phyloP scores from a whole-genome alignment of 306 rosid genomes.

The Pyrus betulifolia region DNA sequence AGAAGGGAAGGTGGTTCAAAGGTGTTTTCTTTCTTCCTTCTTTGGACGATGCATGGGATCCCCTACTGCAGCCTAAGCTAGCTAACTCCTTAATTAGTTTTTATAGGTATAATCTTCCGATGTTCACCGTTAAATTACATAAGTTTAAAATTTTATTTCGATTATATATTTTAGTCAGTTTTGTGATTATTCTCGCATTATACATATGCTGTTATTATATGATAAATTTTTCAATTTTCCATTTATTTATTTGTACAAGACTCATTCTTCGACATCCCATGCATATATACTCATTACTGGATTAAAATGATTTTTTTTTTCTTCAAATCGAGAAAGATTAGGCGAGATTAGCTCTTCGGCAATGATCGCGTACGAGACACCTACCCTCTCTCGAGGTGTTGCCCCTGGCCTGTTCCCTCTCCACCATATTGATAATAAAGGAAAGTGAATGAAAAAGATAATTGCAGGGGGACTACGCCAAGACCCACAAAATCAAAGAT shows the following conservation, averaged over 20 bases:
- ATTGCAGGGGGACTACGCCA: no score
- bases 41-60: background rate
- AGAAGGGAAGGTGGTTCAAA: background rate
- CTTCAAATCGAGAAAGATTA: no score
- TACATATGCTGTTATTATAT: background rate
- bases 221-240: background rate
- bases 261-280: background rate
- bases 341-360: accelerated
- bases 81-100: background rate
- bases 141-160: background rate
- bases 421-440: no score
- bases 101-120: background rate
- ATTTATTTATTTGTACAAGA: background rate
- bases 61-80: background rate
- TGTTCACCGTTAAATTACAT: background rate
- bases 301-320: no score
- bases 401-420: no score
- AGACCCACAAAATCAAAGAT: no score
- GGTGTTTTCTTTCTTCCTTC: background rate
- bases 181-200: background rate
- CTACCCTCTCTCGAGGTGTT: no score
- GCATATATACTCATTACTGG: background rate
- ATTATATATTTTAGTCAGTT: background rate
- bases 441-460: no score
- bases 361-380: no score